Evolutionary conservation across 2,329 filamentous ascomycete genomes (phyloP), one percentile per base, ranked within the genome.

Genomic region (Didymellaceae sp.): DNA sequence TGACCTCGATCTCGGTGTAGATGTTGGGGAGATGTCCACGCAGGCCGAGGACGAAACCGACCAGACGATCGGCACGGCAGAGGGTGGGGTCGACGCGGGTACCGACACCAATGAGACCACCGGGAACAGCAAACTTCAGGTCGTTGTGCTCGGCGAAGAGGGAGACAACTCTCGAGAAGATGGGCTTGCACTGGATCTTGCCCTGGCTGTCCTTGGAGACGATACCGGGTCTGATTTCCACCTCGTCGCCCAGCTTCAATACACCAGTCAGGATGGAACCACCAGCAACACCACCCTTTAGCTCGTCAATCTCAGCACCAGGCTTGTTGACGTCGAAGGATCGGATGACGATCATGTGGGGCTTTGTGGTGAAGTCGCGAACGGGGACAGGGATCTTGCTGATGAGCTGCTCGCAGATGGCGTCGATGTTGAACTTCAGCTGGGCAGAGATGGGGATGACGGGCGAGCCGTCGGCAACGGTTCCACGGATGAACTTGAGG

Each of bases 301-400:
- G 83, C 66, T 99, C 94, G 54, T 97, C 93, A 61, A 99, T 97
- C 78, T 97, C 94, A 32, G 94, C 92, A 84, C 94, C 94, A 32
- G 94, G 94, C 84, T 99, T 99, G 86, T 99, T 99, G 71, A 99
- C 95, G 72, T 99, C 94, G 75, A 99, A 99, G 2, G 93, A 97
- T 76, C 94, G 91, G 75, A 99, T 99, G 72, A 99, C 88, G 70
- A 99, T 99, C 91, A 99, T 97, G 78, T 96, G 92, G 33, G 94
- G 94, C 61, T 93, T 90, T 66, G 89, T 85, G 63, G 86, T 86
- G 80, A 99, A 97, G 76, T 97, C 92, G 75, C 94, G 85, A 54
- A 88, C 79, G 13, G 94, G 94, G 8, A 97, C 88, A 20, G 94
- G 94, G 66, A 99, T 97, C 68, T 90, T 95, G 72, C 90, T 91